Conservation (phyloP, 2,329 filamentous ascomycete species). For the Colletotrichum tofieldiae region DNA sequence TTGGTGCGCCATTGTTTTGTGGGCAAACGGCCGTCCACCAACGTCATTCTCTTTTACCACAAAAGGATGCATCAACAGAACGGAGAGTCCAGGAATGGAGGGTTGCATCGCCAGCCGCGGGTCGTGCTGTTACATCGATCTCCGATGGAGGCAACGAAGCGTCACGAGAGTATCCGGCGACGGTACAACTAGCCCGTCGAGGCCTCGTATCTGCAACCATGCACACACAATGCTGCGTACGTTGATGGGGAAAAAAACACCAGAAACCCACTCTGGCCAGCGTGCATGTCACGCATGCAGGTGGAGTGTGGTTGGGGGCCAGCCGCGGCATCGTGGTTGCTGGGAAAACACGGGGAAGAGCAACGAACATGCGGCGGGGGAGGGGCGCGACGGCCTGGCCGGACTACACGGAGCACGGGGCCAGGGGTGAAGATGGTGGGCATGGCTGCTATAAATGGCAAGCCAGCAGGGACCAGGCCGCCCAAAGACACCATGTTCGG, state of each 20-base stretch:
- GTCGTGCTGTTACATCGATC: not conserved
- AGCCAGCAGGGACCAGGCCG: slow-evolving; percentile 9
- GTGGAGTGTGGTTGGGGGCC: not conserved
- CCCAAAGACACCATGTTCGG: slow-evolving; percentile 7
- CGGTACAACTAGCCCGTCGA: not conserved
- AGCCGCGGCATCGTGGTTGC: slow-evolving; percentile 14
- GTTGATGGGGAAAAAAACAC: not conserved
- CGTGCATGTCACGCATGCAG: slow-evolving; percentile 12
- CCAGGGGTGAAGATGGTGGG: slow-evolving; percentile 18
- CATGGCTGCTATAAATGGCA: slow-evolving; percentile 31
- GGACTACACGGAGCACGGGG: slow-evolving; percentile 22
- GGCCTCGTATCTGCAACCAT: slow-evolving; percentile 14
- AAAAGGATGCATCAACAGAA: not conserved
- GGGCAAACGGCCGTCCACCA: not conserved
- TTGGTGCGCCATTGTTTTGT: not conserved
- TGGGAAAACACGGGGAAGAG: slow-evolving; percentile 31
- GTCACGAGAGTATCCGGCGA: not conserved
- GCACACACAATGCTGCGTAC: not conserved
- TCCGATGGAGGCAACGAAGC: not conserved
- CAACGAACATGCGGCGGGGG: not conserved
- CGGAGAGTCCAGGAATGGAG: not conserved
- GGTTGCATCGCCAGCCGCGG: slow-evolving; percentile 3
- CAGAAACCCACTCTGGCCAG: not conserved
- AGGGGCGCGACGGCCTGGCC: slow-evolving; percentile 20
- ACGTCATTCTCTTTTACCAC: not conserved